Base-by-base conservation (phyloP, 208 protist genomes). In the Leptomonas pyrrhocoris region DNA sequence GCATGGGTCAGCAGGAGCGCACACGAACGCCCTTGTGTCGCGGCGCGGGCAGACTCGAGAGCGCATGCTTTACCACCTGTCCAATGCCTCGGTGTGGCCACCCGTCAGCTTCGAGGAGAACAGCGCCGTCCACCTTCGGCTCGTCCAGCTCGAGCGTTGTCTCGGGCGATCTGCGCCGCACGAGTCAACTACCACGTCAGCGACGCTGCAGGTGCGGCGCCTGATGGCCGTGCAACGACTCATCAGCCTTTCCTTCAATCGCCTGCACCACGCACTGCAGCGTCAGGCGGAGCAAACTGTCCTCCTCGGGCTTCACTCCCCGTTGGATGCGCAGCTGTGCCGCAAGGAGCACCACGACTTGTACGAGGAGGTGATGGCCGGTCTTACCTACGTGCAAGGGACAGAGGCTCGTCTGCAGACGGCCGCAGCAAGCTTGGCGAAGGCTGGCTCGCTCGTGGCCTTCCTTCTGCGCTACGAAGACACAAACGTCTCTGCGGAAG, bases 291-390 rank as follows among this genome's bases (percentile, higher is more conserved):
- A 93, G 66, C 85, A 90, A 63, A 76, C 60, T 21, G 51, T 57
- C 4, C 40, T 56, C 8, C 72, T 94, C 13, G 83, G 85, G 2
- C 74, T 88, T 1, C 86, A 95, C 77, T 79, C 73, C 58, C 49
- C 67, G n/a, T 69, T 87, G 19, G 86, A 95, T 40, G 74, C 68
- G 1, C 86, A 92, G 68, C 70, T 93, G 34, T 93, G 83, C 51
- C 72, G 69, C 15, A 80, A 72, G 21, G 74, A 78, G 59, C 45
- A 86, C 43, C 77, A 89, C 51, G 66, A 53, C n/a, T 21, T 73
- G 25, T 93, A 93, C 74, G 56, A 68, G 50, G 63, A 70, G n/a
- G 65, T 88, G 5, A 65, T 83, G 21, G 76, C 60, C 25, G 85
- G 85, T 0, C 64, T 95, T 16, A 36, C 64, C 12, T 72, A 93